Conservation (phyloP, 805 yeast genomes). For the Suhomyces emberorum region DNA sequence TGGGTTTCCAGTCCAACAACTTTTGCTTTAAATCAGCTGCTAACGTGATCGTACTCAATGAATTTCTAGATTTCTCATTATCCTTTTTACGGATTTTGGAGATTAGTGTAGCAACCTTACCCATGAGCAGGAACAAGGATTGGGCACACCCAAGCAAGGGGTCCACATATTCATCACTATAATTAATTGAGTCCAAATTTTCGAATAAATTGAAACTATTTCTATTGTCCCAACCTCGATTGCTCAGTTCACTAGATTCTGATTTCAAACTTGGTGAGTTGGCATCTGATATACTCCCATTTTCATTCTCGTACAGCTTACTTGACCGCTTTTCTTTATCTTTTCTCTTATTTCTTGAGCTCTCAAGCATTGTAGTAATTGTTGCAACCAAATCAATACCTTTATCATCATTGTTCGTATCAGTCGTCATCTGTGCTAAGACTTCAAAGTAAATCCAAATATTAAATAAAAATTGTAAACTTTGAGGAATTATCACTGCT, state of each 20-base stretch:
- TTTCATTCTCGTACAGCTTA: conserved; percentile 1
- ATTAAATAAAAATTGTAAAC: conserved; percentile 53
- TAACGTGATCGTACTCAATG: conserved; percentile 46
- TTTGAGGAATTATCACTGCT: conserved; percentile 31
- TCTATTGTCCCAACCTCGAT: conserved; percentile 3
- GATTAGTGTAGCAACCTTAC: conserved; percentile 57
- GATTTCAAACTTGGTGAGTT: conserved; percentile 15
- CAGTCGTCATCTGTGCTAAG: conserved; percentile 61
- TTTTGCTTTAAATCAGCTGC: conserved; percentile 56
- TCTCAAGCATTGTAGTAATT: conserved; percentile 32
- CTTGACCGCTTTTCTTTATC: conserved; percentile 6
- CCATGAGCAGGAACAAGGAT: conserved; percentile 60
- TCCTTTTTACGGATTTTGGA: conserved; percentile 41
- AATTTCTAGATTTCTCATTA: conserved; percentile 23
- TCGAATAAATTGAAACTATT: conserved; percentile 31
- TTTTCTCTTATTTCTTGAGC: conserved; percentile 14
- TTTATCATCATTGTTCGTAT: conserved; percentile 41
- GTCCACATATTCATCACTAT: conserved; percentile 47
- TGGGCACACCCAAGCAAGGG: conserved; percentile 69
- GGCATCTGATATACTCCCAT: conserved; percentile 1
- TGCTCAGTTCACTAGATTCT: conserved; percentile 25
- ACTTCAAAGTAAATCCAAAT: conserved; percentile 71
- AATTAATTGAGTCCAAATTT: conserved; percentile 36
- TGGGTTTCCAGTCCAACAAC: conserved; percentile 57
- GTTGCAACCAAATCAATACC: conserved; percentile 42